Percentiles rank a stretch among this genome's conserved stretches.
phyloP scores from a whole-genome alignment of 108 stramenopile genomes.

The Pseudonitzschia multiseries region DNA sequence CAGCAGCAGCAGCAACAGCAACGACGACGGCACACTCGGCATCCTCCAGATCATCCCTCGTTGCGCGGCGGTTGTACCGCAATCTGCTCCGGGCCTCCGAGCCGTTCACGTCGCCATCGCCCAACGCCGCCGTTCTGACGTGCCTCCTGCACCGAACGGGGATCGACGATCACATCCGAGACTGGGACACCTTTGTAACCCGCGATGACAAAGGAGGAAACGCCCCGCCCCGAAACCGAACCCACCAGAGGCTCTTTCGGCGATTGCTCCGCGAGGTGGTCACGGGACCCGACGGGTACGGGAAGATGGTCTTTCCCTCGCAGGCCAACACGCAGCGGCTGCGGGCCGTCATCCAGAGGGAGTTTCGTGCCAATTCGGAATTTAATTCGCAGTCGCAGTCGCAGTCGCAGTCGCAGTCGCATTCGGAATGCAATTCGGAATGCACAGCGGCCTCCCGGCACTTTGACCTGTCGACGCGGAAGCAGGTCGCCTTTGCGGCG shows the following conservation, averaged over 20 bases:
- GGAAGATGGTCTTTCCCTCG: constrained; percentile 38
- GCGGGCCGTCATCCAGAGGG: constrained; percentile 59
- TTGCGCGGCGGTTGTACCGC: constrained; percentile 51
- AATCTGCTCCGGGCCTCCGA: constrained; percentile 65
- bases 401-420: no score
- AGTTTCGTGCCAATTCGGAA: constrained; percentile 51
- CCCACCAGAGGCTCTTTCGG: constrained; percentile 48
- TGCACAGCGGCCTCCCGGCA: constrained; percentile 26
- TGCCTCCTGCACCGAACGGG: constrained; percentile 67
- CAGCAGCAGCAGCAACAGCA: no score
- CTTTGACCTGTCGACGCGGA: constrained; percentile 46
- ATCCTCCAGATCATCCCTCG: constrained; percentile 8
- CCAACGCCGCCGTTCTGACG: constrained; percentile 42
- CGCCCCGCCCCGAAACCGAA: background rate
- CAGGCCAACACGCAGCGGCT: constrained; percentile 36
- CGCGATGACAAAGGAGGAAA: background rate
- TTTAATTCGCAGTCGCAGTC: no score
- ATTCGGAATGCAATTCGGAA: no score
- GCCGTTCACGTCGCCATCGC: constrained; percentile 56
- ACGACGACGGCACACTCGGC: background rate
- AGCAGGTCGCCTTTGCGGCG: constrained; percentile 67
- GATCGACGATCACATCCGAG: constrained; percentile 52
- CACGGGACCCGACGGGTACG: constrained; percentile 31
- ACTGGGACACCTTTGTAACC: constrained; percentile 32
- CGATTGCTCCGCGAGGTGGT: constrained; percentile 64